Percentiles rank a stretch among this genome's conserved stretches.
These are phyloP conservation scores for Talaromyces sp. DNA, from an alignment of 2,329 filamentous ascomycete species.

Conservation along the genomic window DNA sequence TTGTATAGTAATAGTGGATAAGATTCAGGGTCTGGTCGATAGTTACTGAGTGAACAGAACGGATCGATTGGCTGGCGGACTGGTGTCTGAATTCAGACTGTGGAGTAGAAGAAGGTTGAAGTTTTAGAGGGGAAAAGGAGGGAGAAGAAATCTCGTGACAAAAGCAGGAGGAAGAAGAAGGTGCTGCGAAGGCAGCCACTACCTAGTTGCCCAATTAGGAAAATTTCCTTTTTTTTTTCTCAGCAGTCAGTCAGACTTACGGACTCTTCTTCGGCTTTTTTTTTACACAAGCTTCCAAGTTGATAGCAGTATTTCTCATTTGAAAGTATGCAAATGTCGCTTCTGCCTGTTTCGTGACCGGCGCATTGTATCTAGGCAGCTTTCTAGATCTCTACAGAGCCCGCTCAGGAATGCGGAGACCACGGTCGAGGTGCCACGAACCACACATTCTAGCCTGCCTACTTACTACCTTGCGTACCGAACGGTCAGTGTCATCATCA, in stretches of 20 bases:
- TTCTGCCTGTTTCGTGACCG: constrained; percentile 7
- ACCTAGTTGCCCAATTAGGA: not conserved
- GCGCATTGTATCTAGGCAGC: not conserved
- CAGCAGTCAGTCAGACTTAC: not conserved
- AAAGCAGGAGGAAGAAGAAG: not conserved
- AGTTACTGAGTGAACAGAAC: not conserved
- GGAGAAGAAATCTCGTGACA: not conserved
- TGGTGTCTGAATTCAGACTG: constrained; percentile 12
- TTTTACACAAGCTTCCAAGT: not conserved
- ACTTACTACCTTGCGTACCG: not conserved
- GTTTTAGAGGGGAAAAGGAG: not conserved
- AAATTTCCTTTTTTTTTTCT: not conserved
- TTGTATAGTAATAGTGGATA: constrained; percentile 1
- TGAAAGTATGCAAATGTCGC: not conserved
- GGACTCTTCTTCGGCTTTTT: not conserved
- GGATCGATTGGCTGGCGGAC: not conserved
- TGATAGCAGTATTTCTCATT: not conserved
- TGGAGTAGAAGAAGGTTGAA: not conserved
- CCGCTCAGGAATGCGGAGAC: constrained; percentile 11
- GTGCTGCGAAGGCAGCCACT: not conserved
- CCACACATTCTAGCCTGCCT: not conserved
- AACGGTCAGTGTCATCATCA: not conserved
- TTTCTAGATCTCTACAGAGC: constrained; percentile 6
- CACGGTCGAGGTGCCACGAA: constrained; percentile 5
- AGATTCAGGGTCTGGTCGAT: not conserved